Percentiles rank a stretch among this genome's conserved stretches.
Evolutionary conservation across 345 rosid species (phyloP).

Genomic region (Conringia planisiliqua): DNA sequence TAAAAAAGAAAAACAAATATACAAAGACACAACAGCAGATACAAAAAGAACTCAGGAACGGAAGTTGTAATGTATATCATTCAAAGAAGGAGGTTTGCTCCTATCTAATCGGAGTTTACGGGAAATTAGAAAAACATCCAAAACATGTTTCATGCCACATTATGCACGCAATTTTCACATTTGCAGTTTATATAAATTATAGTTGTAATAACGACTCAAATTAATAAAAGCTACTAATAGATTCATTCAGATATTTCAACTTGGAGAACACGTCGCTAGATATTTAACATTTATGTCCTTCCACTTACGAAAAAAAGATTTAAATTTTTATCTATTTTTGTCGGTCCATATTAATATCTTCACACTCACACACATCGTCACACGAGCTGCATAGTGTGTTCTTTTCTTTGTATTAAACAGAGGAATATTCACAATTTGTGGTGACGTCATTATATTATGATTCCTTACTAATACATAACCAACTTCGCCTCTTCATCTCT

Average conservation of each 20-base stretch:
- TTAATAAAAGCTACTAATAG: background rate
- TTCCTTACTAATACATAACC: constrained; percentile 22
- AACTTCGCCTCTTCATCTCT: constrained; percentile 30
- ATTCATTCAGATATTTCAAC: background rate
- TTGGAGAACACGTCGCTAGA: constrained; percentile 5
- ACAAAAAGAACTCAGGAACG: constrained; percentile 16
- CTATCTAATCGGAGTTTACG: constrained; percentile 11
- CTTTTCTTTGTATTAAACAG: background rate
- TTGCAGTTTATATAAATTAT: background rate
- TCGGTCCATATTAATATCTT: background rate
- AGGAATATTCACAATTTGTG: background rate
- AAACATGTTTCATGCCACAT: constrained; percentile 28
- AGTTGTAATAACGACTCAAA: background rate
- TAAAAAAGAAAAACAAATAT: background rate
- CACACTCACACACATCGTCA: background rate
- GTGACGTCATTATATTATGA: constrained; percentile 13
- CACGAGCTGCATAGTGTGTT: background rate
- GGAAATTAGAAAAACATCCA: constrained; percentile 1
- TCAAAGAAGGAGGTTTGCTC: constrained; percentile 16
- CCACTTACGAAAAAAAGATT: background rate
- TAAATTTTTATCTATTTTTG: background rate
- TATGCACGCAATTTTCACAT: constrained; percentile 3
- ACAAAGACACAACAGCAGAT: background rate
- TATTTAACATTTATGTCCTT: background rate
- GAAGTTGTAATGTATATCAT: constrained; percentile 1